phyloP scores from a whole-genome alignment of 352 stramenopile species.

The Sclerospora graminicola region DNA sequence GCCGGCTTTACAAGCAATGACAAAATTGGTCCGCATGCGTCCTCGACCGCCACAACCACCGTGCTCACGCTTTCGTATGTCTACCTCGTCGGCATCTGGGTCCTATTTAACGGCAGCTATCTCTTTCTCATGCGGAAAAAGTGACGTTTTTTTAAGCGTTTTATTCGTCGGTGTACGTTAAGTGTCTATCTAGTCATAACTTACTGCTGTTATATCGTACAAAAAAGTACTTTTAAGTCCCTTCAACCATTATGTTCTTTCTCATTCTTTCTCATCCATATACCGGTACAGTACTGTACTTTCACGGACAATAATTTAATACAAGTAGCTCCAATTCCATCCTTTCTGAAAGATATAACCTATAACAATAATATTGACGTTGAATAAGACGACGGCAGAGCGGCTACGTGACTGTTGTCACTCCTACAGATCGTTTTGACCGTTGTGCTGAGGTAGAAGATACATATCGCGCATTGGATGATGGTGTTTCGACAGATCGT shows the following conservation, averaged over 20 bases:
- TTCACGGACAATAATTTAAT: too few relatives aligned
- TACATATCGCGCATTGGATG: slow-evolving; percentile 9
- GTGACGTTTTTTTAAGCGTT: slow-evolving; percentile 20
- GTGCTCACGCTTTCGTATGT: slow-evolving; percentile 28
- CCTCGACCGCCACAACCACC: slow-evolving; percentile 20
- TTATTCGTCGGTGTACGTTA: background rate
- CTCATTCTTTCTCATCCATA: slow-evolving; percentile 10
- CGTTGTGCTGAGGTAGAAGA: slow-evolving; percentile 18
- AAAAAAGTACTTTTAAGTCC: too few relatives aligned
- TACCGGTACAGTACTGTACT: too few relatives aligned
- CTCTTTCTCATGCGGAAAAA: slow-evolving; percentile 39
- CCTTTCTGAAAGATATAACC: slow-evolving; percentile 8
- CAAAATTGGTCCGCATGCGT: slow-evolving; percentile 12
- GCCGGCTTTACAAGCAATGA: slow-evolving; percentile 14
- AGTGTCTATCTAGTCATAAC: too few relatives aligned
- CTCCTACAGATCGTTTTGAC: slow-evolving; percentile 13
- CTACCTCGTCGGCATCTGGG: slow-evolving; percentile 25
- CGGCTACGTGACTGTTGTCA: slow-evolving; percentile 11
- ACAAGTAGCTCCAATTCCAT: slow-evolving; percentile 4
- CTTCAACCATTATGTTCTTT: slow-evolving; percentile 8
- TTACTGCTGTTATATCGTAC: too few relatives aligned
- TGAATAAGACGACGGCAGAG: background rate
- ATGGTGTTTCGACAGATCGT: slow-evolving; percentile 11
- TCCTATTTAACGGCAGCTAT: slow-evolving; percentile 43
- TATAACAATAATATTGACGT: slow-evolving; percentile 4